phyloP scores from a whole-genome alignment of 129 eudicot species.

The Flaveria ramosissima region DNA sequence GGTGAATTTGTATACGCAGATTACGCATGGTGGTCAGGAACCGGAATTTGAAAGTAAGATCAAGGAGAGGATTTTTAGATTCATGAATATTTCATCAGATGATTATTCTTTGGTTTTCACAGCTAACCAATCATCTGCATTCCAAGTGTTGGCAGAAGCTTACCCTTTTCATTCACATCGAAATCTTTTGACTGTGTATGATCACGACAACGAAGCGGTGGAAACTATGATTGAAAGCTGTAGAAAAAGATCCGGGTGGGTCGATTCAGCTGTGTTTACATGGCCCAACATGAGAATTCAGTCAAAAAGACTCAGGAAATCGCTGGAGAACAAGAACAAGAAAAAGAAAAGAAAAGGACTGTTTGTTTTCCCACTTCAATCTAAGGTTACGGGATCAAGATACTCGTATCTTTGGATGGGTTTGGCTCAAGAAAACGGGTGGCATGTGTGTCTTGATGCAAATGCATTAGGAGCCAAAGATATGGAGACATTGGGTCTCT shows the following conservation, averaged over 20 bases:
- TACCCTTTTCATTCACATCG: slow-evolving; percentile 63
- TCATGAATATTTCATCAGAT: slow-evolving; percentile 71
- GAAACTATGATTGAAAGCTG: slow-evolving; percentile 62
- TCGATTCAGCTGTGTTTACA: slow-evolving; percentile 60
- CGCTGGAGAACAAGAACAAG: slow-evolving; percentile 43
- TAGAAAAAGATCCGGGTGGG: slow-evolving; percentile 45
- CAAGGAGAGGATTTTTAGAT: slow-evolving; percentile 59
- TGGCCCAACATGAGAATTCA: slow-evolving; percentile 80
- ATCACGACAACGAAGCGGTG: slow-evolving; percentile 63
- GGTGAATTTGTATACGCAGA: slow-evolving; percentile 42
- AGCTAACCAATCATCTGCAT: slow-evolving; percentile 76
- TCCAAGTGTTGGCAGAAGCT: slow-evolving; percentile 60
- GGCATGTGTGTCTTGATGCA: slow-evolving; percentile 90
- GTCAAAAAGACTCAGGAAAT: slow-evolving; percentile 52
- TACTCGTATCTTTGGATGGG: slow-evolving; percentile 86
- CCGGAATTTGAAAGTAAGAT: slow-evolving; percentile 50
- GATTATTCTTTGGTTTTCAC: slow-evolving; percentile 75
- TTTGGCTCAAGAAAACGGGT: slow-evolving; percentile 80
- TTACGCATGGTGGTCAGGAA: slow-evolving; percentile 43
- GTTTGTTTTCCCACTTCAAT: slow-evolving; percentile 78
- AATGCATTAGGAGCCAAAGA: slow-evolving; percentile 74
- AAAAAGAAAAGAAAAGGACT: slow-evolving; percentile 56
- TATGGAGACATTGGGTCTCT: slow-evolving; percentile 88
- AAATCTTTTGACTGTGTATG: slow-evolving; percentile 70
- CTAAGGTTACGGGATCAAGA: slow-evolving; percentile 69